Conservation (phyloP, 345 rosid genomes). For the Eutrema heterophyllum region DNA sequence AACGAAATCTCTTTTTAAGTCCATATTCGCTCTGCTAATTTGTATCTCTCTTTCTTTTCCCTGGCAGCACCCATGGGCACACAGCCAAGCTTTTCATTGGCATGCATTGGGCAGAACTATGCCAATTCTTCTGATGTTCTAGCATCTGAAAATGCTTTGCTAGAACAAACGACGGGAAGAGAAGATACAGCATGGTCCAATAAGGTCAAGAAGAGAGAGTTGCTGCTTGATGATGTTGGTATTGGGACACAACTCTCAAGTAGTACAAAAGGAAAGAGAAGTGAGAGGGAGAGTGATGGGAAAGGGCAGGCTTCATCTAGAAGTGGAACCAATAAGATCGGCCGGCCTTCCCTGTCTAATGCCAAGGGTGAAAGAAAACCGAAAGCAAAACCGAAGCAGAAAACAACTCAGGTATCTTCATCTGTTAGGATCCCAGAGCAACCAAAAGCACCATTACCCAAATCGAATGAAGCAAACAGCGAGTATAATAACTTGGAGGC, state of each 20-base stretch:
- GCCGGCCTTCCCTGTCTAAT: constrained; percentile 64
- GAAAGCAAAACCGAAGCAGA: constrained; percentile 85
- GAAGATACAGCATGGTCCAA: constrained; percentile 54
- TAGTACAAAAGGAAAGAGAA: constrained; percentile 86
- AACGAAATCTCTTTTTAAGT: background rate
- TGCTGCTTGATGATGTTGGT: constrained; percentile 83
- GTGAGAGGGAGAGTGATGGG: constrained; percentile 96
- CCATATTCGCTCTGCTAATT: background rate
- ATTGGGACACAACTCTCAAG: constrained; percentile 26
- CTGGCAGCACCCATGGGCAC: constrained; percentile 61
- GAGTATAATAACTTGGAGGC: constrained; percentile 52
- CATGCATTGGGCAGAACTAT: constrained; percentile 41
- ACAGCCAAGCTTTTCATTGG: constrained; percentile 49
- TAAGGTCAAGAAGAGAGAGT: constrained; percentile 78
- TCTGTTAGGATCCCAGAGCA: constrained; percentile 61
- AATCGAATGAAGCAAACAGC: constrained; percentile 39
- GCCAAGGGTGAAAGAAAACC: constrained; percentile 81
- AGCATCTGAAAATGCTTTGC: constrained; percentile 39
- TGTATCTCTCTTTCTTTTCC: background rate
- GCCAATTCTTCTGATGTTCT: constrained; percentile 43
- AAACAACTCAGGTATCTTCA: constrained; percentile 65
- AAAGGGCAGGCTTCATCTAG: constrained; percentile 76
- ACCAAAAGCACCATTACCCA: constrained; percentile 45
- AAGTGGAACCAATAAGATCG: constrained; percentile 64
- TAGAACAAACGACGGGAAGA: constrained; percentile 43